These are phyloP conservation scores for Symbiodinium pilosum DNA, from an alignment of 73 alveolate species.

Conservation along the genomic window DNA sequence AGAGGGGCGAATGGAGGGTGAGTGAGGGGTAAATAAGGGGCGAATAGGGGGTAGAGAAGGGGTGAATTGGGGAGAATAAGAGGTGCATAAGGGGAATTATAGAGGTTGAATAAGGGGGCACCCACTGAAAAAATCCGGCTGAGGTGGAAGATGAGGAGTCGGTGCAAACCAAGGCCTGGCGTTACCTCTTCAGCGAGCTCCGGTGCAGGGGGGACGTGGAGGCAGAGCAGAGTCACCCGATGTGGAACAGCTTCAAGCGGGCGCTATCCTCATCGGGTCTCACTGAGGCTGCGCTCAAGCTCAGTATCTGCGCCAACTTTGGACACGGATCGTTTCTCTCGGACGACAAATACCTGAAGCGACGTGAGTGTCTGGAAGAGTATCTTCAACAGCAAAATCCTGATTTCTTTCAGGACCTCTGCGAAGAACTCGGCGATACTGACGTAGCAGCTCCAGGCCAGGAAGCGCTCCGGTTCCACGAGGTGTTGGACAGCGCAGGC, in stretches of 20 bases:
- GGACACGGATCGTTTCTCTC: not conserved
- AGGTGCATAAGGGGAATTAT: not conserved
- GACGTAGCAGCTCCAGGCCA: not conserved
- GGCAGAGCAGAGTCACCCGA: conserved; percentile 3
- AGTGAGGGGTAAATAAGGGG: not conserved
- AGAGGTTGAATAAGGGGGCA: not conserved
- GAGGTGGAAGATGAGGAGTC: conserved; percentile 37
- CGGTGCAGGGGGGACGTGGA: conserved; percentile 17
- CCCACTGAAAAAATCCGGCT: not conserved
- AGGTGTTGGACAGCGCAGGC: not conserved
- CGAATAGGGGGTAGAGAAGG: not conserved
- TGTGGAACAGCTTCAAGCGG: conserved; percentile 7
- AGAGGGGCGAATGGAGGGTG: too few species aligned
- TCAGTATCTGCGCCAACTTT: not conserved
- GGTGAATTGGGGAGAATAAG: not conserved
- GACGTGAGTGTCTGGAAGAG: not conserved
- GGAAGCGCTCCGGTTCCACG: not conserved
- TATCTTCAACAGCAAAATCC: not conserved
- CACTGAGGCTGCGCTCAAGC: not conserved
- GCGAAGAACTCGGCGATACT: not conserved
- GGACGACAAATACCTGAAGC: not conserved
- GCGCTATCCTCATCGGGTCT: not conserved
- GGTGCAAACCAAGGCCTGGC: conserved; percentile 1
- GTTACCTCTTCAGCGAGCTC: not conserved
- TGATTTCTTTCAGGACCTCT: not conserved